These are phyloP conservation scores for Cryptococcus wingfieldii DNA, from an alignment of 1,284 basidiomycete genomes.

Conservation along the genomic window DNA sequence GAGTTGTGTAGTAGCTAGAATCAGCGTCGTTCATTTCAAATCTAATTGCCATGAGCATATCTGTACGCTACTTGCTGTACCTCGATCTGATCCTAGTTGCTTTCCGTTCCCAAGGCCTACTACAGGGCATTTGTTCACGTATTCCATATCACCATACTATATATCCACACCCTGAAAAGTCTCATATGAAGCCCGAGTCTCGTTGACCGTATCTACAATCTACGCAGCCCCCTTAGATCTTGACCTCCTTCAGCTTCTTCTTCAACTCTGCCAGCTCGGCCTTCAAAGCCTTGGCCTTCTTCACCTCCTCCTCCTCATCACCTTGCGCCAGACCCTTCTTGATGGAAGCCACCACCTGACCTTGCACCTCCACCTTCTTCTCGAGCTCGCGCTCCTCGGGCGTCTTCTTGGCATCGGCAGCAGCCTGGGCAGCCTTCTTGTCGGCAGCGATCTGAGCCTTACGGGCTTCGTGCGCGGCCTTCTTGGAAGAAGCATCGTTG, in stretches of 20 bases:
- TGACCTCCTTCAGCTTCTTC: conserved; percentile 41
- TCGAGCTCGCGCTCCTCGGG: conserved; percentile 49
- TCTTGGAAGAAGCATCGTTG: conserved; percentile 34
- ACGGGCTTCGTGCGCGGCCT: conserved; percentile 30
- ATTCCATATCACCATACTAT: neutral
- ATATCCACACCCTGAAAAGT: neutral
- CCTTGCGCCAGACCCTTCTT: conserved; percentile 61
- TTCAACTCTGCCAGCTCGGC: conserved; percentile 58
- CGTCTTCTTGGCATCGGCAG: conserved; percentile 40
- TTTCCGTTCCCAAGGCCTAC: no score
- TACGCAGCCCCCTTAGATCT: neutral
- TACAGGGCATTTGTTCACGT: no score
- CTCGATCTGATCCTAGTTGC: no score
- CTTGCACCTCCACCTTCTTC: conserved; percentile 69
- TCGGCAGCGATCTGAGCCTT: conserved; percentile 25
- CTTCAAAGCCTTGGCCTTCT: conserved; percentile 58
- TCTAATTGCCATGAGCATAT: no score
- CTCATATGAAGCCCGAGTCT: neutral
- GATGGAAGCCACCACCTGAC: conserved; percentile 62
- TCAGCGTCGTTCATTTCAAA: no score
- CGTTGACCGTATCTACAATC: neutral
- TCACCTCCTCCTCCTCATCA: conserved; percentile 52
- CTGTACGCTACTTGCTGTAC: no score
- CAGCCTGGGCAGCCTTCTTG: conserved; percentile 35
- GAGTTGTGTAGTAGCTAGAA: no score